These are phyloP conservation scores for Candida maltosa DNA, from an alignment of 805 yeast genomes.

Conservation along the genomic window DNA sequence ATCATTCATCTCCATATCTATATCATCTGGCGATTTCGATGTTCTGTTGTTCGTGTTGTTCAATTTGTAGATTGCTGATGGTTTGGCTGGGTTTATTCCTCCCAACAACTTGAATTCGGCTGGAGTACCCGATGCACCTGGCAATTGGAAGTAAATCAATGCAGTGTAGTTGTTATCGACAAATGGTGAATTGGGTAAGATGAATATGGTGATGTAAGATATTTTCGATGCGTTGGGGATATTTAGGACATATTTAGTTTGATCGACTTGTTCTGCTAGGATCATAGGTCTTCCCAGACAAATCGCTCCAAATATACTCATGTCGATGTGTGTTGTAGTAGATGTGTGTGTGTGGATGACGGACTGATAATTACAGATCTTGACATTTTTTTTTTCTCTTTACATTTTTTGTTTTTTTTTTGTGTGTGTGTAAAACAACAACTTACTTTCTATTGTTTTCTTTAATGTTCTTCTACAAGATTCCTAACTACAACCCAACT, in stretches of 20 bases:
- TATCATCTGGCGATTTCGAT: slow-evolving; percentile 43
- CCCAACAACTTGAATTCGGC: slow-evolving; percentile 66
- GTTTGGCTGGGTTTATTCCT: slow-evolving; percentile 61
- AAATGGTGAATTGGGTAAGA: slow-evolving; percentile 74
- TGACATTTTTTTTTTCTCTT: not conserved
- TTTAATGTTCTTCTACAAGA: too few species aligned
- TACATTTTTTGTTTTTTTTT: not conserved
- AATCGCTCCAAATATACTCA: slow-evolving; percentile 66
- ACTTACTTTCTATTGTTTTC: slow-evolving; percentile 79
- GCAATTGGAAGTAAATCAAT: slow-evolving; percentile 82
- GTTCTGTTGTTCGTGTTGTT: slow-evolving; percentile 36
- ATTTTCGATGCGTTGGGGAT: slow-evolving; percentile 62
- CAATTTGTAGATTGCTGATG: slow-evolving; percentile 87
- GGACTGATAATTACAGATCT: not conserved
- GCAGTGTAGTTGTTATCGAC: slow-evolving; percentile 72
- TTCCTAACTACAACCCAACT: slow-evolving; percentile 65
- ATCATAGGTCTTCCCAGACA: slow-evolving; percentile 68
- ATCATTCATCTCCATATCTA: slow-evolving; percentile 35
- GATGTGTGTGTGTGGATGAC: not conserved
- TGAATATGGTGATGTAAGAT: slow-evolving; percentile 79
- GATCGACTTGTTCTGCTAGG: slow-evolving; percentile 64
- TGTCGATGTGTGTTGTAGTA: not conserved
- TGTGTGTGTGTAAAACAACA: slow-evolving; percentile 16
- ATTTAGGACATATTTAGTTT: slow-evolving; percentile 60
- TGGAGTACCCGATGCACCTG: slow-evolving; percentile 30